Evolutionary conservation across 2,329 filamentous ascomycete genomes (phyloP), one percentile per base, ranked within the genome.

Genomic region (Fusarium vanettenii): DNA sequence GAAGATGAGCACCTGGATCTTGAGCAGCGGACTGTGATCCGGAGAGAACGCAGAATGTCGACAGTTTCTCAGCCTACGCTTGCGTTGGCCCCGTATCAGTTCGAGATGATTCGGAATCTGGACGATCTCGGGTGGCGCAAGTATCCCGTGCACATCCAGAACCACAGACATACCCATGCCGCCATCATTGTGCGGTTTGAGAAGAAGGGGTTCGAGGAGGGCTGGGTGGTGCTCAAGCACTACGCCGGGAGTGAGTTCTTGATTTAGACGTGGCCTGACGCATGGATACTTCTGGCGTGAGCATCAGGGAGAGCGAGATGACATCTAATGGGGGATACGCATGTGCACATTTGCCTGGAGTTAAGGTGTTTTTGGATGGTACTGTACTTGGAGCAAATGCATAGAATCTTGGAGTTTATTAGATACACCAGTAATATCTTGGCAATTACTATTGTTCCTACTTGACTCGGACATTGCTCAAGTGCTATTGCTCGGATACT

Each of bases 111-210:
- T 71, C 88, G 93, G 33, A 90, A 91, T 11, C 86, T 98, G 59
- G 91, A 98, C 77, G 81, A 82, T n/a, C 80, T 92, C 3, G 87
- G 88, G 6, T 92, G 90, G 89, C 86, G 87, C 57, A 93, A 92
- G 81, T 92, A 90, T 74, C 90, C 88, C 1, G 90, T 95, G 5
- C 92, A 93, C 84, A 95, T 97, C 43, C 92, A 93, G 73, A 93
- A 95, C 7, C 88, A 91, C 64, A 85, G 87, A n/a, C 94, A 98
- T 80, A 94, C 90, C 69, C 96, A 98, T 82, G 96, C 95, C 0
- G 95, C 95, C 4, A 97, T 98, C 57, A 94, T 98, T 73, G 92
- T 97, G 39, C 89, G 96, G 41, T 90, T 87, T 67, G 90, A 93
- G 43, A 92, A 90, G 80, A 85, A 88, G 61, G 85, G 83, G 1